Percentiles rank a stretch among this genome's conserved stretches.
Conservation (phyloP, 805 yeast genomes). For the Saccharomyces kudriavzevii region DNA sequence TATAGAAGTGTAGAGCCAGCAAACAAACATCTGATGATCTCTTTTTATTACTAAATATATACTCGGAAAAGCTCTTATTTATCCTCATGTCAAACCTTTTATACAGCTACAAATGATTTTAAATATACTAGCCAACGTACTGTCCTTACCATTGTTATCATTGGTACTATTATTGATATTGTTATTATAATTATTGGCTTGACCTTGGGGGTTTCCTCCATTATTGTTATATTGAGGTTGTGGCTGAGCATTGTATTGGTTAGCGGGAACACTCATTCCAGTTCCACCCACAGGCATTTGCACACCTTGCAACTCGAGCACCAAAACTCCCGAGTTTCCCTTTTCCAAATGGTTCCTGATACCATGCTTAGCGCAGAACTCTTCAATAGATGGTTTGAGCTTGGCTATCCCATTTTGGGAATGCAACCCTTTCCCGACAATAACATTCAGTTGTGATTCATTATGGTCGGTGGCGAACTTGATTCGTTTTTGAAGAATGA, state of each 20-base stretch:
- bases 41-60: not conserved
- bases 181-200: conserved; percentile 19
- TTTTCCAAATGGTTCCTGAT: conserved; percentile 55
- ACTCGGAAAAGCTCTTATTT: not conserved
- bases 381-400: conserved; percentile 81
- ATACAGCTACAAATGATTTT: conserved; percentile 32
- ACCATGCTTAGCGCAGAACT: conserved; percentile 58
- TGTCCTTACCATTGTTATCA: conserved; percentile 2
- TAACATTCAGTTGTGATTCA: conserved; percentile 63
- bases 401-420: conserved; percentile 77
- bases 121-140: conserved; percentile 20
- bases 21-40: not conserved
- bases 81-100: conserved; percentile 12
- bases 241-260: conserved; percentile 1
- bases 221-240: conserved; percentile 18
- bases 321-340: conserved; percentile 72
- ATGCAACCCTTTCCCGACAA: conserved; percentile 90
- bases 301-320: conserved; percentile 53
- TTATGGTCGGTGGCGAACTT: conserved; percentile 49
- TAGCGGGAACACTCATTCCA: conserved; percentile 5
- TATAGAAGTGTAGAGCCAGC: not conserved
- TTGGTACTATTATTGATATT: conserved; percentile 8
- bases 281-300: conserved; percentile 36
- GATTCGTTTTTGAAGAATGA: conserved; percentile 64
- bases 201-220: conserved; percentile 23